Conservation (phyloP, 2,329 filamentous ascomycete species). For the Colletotrichum scovillei region DNA sequence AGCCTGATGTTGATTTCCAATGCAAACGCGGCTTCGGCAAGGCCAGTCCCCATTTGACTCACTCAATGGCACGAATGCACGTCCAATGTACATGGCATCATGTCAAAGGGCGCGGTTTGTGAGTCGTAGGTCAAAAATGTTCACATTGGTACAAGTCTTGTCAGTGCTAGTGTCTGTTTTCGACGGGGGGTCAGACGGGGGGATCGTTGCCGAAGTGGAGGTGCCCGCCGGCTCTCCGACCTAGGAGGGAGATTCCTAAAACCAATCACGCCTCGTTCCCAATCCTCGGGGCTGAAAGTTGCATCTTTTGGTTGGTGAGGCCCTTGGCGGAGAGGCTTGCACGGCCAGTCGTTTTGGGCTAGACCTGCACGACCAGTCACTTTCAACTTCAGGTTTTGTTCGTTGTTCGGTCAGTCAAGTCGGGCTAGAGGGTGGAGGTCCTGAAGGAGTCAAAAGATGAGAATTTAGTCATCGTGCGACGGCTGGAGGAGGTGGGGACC, state of each 20-base stretch:
- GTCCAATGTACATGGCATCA: conserved; percentile 20
- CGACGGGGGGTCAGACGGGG: conserved; percentile 15
- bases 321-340: neutral
- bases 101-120: conserved; percentile 26
- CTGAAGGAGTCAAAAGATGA: neutral
- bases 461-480: conserved; percentile 3
- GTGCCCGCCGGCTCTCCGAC: neutral
- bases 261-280: neutral
- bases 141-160: neutral
- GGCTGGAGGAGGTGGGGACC: neutral
- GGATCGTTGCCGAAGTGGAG: conserved; percentile 12
- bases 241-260: neutral
- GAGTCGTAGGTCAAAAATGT: neutral
- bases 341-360: conserved; percentile 3
- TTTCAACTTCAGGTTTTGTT: neutral
- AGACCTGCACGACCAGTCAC: neutral
- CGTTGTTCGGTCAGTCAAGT: conserved; percentile 19
- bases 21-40: conserved; percentile 10
- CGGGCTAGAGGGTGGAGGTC: neutral
- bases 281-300: neutral
- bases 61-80: neutral
- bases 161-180: conserved; percentile 9
- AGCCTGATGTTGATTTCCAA: conserved; percentile 3
- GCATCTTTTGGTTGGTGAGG: conserved; percentile 6
- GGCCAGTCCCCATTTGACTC: neutral